Evolutionary conservation across 805 yeast species (phyloP), one percentile per base, ranked within the genome.

Genomic region (Metschnikowia corniflorae): DNA sequence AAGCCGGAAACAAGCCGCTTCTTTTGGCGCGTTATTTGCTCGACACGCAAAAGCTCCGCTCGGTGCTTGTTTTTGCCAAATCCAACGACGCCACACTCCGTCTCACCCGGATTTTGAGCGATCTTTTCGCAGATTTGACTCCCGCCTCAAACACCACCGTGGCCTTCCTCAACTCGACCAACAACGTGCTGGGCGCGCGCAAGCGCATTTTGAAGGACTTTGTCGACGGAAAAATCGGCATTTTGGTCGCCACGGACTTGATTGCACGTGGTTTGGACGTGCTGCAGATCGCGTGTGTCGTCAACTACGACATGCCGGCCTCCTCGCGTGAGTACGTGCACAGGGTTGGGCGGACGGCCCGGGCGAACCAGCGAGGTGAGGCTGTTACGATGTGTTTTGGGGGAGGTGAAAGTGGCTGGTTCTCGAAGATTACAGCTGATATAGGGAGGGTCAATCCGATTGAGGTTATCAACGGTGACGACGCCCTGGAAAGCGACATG

Each of bases 231-330:
- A 67, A 72, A 1, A 63, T 77, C 31, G 64, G 70, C 28, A 54
- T 87, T 24, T 67, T 76, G 57, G 80, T 75, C 42, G 88, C 86
- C 17, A 93, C 98, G 0, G 99, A 93, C 63, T 70, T 93, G 50
- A 83, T 93, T 58, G 85, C 97, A n/a, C 80, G 99, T 63, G 99
- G 99, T 65, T 75, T 93, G 33, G 96, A 91, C 61, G 72, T 93
- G 29, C 62, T 72, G 12, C 70, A 78, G 3, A 76, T 93, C 32
- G 70, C 77, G 29, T 75, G 78, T 44, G 96, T 93, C 9, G 65
- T 93, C 34, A 93, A 93, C 61, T 93, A 93, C 59, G 97, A 93
- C 55, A 60, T 88, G 37, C 98, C 99, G 16, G 71, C 77, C 17
- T 83, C 96, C 1, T 73, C 89, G 1, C 80, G 94, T 46, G 97